These are phyloP conservation scores for Globisporangium lucens DNA, from an alignment of 352 stramenopile genomes.

Conservation along the genomic window DNA sequence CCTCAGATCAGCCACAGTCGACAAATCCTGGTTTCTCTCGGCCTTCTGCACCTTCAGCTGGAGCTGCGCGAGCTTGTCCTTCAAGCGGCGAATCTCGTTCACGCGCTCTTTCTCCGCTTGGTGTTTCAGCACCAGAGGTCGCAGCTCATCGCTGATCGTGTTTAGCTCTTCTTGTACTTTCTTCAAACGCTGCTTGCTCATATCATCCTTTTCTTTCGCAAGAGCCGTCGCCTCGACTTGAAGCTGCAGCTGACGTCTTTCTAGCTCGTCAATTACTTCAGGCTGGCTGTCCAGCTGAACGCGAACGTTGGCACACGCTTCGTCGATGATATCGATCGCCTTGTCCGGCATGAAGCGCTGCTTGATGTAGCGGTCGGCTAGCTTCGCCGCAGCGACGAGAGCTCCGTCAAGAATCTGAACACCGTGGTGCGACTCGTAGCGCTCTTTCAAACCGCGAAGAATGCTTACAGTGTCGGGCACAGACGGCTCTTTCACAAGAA, in stretches of 20 bases:
- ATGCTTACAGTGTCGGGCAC: constrained; percentile 96
- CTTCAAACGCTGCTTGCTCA: constrained; percentile 90
- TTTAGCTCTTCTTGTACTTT: constrained; percentile 91
- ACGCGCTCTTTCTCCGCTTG: constrained; percentile 90
- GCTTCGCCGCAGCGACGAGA: constrained; percentile 92
- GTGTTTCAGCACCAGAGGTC: constrained; percentile 88
- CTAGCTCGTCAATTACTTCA: constrained; percentile 95
- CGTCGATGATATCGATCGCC: constrained; percentile 94
- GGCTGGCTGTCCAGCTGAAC: constrained; percentile 94
- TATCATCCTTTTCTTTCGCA: constrained; percentile 91
- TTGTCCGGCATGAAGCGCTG: constrained; percentile 93
- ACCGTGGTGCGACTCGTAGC: constrained; percentile 97
- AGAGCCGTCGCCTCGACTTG: constrained; percentile 95
- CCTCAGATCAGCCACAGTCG: constrained; percentile 94
- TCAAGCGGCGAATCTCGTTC: constrained; percentile 91
- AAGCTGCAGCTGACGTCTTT: constrained; percentile 93
- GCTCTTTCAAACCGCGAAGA: constrained; percentile 92
- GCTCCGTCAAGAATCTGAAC: constrained; percentile 94
- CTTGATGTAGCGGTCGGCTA: constrained; percentile 93
- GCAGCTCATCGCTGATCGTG: constrained; percentile 89
- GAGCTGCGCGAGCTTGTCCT: constrained; percentile 91
- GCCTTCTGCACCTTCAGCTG: constrained; percentile 94
- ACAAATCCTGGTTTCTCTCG: constrained; percentile 93
- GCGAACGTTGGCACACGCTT: constrained; percentile 89
- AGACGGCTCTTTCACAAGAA: constrained; percentile 92